Conservation (phyloP, 169 alveolate genomes). For the Eimeria acervulina region DNA sequence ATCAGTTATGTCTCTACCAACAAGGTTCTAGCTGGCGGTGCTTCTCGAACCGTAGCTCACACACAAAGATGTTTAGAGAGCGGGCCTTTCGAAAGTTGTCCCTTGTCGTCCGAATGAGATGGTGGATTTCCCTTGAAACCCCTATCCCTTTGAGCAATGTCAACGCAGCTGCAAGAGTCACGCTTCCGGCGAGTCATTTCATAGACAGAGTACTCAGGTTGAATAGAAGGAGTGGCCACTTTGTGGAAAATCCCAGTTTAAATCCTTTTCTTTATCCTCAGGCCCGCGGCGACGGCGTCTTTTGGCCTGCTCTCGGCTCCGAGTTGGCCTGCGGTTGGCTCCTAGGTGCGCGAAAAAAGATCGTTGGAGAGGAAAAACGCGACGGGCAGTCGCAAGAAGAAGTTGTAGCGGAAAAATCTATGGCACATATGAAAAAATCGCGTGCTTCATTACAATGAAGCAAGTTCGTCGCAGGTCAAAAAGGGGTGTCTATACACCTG, state of each 20-base stretch:
- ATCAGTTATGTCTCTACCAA: not conserved
- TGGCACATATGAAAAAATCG: not conserved
- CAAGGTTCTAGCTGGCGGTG: constrained; percentile 48
- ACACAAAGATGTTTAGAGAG: not conserved
- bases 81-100: constrained; percentile 17
- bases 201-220: not conserved
- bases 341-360: constrained; percentile 22
- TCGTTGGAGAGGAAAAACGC: constrained; percentile 10
- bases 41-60: not conserved
- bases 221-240: not conserved
- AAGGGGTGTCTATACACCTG: constrained; percentile 69
- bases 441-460: constrained; percentile 6
- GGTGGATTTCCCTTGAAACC: constrained; percentile 46
- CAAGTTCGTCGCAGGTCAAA: constrained; percentile 34
- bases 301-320: constrained; percentile 32
- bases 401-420: not conserved
- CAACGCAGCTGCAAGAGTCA: constrained; percentile 32
- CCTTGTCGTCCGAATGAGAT: not conserved
- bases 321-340: not conserved
- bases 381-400: constrained; percentile 28
- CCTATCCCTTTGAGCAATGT: not conserved
- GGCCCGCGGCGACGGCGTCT: constrained; percentile 55
- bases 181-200: constrained; percentile 74
- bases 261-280: not conserved
- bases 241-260: not conserved